phyloP scores from a whole-genome alignment of 2,329 filamentous ascomycete genomes.

The Fusarium anguioides region DNA sequence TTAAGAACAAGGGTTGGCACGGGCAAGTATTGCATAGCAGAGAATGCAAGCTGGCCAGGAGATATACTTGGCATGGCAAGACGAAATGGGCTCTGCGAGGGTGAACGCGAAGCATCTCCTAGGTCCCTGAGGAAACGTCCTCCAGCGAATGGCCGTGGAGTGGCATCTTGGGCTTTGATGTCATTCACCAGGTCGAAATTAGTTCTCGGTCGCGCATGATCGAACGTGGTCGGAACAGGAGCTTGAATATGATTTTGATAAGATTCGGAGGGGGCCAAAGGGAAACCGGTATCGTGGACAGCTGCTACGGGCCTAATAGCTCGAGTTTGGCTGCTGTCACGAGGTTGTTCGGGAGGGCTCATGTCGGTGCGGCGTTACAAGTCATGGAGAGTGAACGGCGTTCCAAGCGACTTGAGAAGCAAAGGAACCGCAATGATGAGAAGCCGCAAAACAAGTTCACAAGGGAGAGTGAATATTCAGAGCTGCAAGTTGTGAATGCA shows the following conservation, averaged over 20 bases:
- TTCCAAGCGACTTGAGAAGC: conserved; percentile 13
- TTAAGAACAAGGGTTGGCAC: conserved; percentile 77
- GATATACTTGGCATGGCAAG: conserved; percentile 60
- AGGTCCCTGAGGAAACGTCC: conserved; percentile 53
- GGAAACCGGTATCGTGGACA: conserved; percentile 39
- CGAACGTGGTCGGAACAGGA: conserved; percentile 22
- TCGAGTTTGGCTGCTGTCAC: conserved; percentile 46
- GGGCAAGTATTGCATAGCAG: conserved; percentile 78
- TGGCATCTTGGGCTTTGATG: conserved; percentile 39
- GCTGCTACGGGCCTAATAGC: conserved; percentile 41
- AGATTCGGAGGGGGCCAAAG: conserved; percentile 25
- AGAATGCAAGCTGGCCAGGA: conserved; percentile 69
- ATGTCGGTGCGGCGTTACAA: conserved; percentile 48
- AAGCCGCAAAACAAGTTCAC: neutral
- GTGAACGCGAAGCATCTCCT: conserved; percentile 46
- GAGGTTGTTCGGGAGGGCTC: conserved; percentile 48
- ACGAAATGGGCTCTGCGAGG: conserved; percentile 53
- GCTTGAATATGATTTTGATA: conserved; percentile 30
- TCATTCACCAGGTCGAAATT: conserved; percentile 31
- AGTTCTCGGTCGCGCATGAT: conserved; percentile 33
- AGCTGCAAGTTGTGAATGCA: conserved; percentile 21
- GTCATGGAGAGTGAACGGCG: conserved; percentile 36
- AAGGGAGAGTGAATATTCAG: conserved; percentile 3
- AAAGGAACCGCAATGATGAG: neutral
- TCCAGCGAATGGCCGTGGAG: conserved; percentile 41